Evolutionary conservation across 2,329 filamentous ascomycete genomes (phyloP).

Genomic region (Colletotrichum neosansevieriae): DNA sequence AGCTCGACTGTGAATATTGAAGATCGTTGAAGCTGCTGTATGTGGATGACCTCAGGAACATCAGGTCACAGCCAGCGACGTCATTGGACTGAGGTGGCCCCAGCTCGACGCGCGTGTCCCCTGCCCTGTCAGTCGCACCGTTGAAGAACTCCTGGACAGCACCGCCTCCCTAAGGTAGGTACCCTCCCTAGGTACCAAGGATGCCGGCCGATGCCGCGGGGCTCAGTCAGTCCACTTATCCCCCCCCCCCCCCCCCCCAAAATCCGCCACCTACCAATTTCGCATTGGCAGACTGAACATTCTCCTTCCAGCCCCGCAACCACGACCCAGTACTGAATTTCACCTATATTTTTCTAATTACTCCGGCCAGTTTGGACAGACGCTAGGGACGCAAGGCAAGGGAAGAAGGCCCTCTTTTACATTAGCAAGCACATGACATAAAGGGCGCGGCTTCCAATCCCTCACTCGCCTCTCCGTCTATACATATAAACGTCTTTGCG

Average conservation of each 20-base stretch:
- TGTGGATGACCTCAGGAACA: constrained; percentile 20
- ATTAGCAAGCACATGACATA: constrained; percentile 18
- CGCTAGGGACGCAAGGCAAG: not conserved
- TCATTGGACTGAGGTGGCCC: constrained; percentile 28
- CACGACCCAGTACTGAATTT: constrained; percentile 18
- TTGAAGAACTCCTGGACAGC: not conserved
- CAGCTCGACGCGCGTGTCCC: constrained; percentile 17
- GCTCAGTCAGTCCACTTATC: not conserved
- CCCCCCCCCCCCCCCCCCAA: no score
- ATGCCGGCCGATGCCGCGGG: constrained; percentile 34
- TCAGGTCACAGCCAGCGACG: constrained; percentile 21
- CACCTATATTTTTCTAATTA: constrained; percentile 10
- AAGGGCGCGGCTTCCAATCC: not conserved
- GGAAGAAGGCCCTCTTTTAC: not conserved
- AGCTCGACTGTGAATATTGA: no score
- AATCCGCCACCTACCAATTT: constrained; percentile 39
- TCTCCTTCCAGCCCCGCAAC: constrained; percentile 33
- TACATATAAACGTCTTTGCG: not conserved
- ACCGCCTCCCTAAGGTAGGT: not conserved
- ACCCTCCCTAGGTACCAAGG: no score
- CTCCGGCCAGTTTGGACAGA: constrained; percentile 11
- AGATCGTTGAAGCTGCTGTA: not conserved
- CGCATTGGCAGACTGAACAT: constrained; percentile 23
- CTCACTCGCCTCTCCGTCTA: not conserved
- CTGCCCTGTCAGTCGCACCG: not conserved